phyloP scores from a whole-genome alignment of 2,329 filamentous ascomycete species.

The Sclerotinia minor region DNA sequence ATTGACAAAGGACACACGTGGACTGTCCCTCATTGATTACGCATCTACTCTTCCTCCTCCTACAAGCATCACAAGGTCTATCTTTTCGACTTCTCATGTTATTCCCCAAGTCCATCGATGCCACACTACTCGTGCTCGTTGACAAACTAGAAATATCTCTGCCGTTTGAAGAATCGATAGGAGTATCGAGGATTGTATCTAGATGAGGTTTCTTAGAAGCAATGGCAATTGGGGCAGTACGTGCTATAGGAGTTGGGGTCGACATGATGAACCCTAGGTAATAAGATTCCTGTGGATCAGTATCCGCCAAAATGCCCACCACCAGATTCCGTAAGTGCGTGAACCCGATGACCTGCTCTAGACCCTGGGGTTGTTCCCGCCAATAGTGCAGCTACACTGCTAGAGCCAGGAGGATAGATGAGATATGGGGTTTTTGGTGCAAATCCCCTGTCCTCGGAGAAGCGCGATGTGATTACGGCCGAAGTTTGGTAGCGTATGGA shows the following conservation, averaged over 20 bases:
- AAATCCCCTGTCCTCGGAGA: constrained; percentile 35
- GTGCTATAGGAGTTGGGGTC: constrained; percentile 55
- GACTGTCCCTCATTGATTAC: constrained; percentile 74
- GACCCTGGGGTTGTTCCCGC: constrained; percentile 34
- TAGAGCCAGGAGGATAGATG: constrained; percentile 27
- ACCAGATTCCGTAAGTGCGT: constrained; percentile 33
- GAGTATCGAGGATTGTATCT: constrained; percentile 33
- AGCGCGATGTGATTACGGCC: constrained; percentile 30
- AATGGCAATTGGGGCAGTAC: constrained; percentile 66
- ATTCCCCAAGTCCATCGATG: constrained; percentile 52
- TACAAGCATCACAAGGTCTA: constrained; percentile 71
- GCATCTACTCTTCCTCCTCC: constrained; percentile 72
- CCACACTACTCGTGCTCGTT: constrained; percentile 54
- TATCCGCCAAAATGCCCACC: constrained; percentile 12
- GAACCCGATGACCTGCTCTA: constrained; percentile 36
- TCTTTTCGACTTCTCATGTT: constrained; percentile 49
- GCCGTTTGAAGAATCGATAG: constrained; percentile 30
- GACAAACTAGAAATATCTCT: constrained; percentile 46
- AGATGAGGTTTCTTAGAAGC: constrained; percentile 57
- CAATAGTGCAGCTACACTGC: constrained; percentile 36
- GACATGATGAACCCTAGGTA: constrained; percentile 35
- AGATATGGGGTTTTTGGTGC: constrained; percentile 27
- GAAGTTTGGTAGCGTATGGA: constrained; percentile 16
- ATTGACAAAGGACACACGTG: constrained; percentile 74
- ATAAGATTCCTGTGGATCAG: constrained; percentile 33